Conservation (phyloP, 345 rosid species). For the Luvunga scandens region DNA sequence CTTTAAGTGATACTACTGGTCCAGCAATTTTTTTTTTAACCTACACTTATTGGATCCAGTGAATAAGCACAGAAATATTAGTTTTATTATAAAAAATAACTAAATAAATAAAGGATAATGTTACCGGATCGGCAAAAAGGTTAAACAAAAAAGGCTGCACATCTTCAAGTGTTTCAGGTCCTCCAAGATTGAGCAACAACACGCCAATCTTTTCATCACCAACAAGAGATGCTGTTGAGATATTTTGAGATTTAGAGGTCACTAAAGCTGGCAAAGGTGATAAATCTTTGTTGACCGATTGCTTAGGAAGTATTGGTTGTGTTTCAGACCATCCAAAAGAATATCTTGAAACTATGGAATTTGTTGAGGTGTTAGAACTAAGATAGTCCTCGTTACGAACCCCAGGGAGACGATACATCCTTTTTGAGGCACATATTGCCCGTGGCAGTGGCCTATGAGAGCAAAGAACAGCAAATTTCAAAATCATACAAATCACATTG, state of each 20-base stretch:
- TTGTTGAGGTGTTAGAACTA: conserved; percentile 22
- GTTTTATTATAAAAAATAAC: background rate
- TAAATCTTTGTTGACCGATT: conserved; percentile 24
- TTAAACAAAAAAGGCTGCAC: conserved; percentile 98
- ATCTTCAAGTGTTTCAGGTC: conserved; percentile 96
- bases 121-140: conserved; percentile 97
- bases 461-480: background rate
- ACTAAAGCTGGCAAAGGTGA: conserved; percentile 54
- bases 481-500: background rate
- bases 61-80: background rate
- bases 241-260: conserved; percentile 46
- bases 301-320: conserved; percentile 23
- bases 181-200: conserved; percentile 89
- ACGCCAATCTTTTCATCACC: conserved; percentile 77
- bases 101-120: background rate
- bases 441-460: conserved; percentile 42
- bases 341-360: conserved; percentile 21
- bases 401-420: conserved; percentile 33
- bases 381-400: conserved; percentile 33
- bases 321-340: conserved; percentile 32
- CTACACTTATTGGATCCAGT: background rate
- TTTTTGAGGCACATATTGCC: conserved; percentile 35
- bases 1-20: background rate
- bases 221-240: conserved; percentile 33
- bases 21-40: no score